Percentiles rank a stretch among this genome's conserved stretches.
phyloP scores from a whole-genome alignment of 2,329 filamentous ascomycete species.

The Remersonia thermophila region DNA sequence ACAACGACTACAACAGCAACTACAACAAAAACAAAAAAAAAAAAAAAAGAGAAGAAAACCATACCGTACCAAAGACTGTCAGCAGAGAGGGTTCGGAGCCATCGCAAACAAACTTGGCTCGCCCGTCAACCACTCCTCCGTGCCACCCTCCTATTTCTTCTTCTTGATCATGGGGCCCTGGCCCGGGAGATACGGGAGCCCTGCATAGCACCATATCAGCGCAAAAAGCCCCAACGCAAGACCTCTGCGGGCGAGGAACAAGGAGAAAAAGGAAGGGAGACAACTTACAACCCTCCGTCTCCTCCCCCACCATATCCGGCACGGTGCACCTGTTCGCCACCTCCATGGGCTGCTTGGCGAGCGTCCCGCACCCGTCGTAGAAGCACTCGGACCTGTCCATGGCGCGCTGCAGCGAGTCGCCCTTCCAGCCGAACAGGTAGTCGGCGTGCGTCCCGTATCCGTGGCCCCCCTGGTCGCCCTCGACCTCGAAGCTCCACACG shows the following conservation, averaged over 20 bases:
- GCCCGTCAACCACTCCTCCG: no score
- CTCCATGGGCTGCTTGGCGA: conserved; percentile 22
- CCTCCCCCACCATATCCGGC: conserved; percentile 19
- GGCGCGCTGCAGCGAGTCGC: conserved; percentile 20
- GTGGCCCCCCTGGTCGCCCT: background rate
- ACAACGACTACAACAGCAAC: no score
- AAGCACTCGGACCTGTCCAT: conserved; percentile 23
- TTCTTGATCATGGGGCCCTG: no score
- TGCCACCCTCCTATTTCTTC: background rate
- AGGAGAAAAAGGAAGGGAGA: no score
- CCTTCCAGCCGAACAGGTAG: conserved; percentile 21
- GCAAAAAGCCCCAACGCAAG: no score
- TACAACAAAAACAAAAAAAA: no score
- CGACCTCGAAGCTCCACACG: conserved; percentile 19
- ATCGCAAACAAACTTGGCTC: no score
- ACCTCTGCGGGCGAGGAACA: background rate
- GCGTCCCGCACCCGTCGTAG: conserved; percentile 21
- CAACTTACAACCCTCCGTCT: conserved; percentile 22
- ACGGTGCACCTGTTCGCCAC: conserved; percentile 23
- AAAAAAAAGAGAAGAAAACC: no score
- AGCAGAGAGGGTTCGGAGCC: no score
- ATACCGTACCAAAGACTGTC: no score
- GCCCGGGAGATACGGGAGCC: no score
- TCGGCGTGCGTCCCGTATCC: conserved; percentile 17
- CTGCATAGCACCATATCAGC: no score